Base-by-base conservation (phyloP, 352 stramenopile genomes). In the Globisporangium viniferum region DNA sequence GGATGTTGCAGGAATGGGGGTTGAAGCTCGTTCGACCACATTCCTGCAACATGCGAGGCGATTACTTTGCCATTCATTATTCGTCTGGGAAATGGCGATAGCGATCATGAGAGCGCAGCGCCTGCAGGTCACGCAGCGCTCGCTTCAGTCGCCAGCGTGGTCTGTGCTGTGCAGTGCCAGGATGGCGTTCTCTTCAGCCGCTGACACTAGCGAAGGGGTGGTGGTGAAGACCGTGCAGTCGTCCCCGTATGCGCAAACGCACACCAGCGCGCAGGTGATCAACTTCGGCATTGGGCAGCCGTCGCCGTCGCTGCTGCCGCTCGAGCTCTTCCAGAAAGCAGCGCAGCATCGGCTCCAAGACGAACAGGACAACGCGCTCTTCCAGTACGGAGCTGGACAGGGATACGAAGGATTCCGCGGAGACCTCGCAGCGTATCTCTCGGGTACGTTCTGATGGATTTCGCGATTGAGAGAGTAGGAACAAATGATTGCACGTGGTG, bases 231-330 rank as follows among this genome's bases (percentile, higher is more conserved):
- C 80, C 3, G 75, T 84, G 66, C 84, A 92, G 62, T 77, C 81
- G n/a, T 92, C 84, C 3, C 64, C 76, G 22, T 92, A 90, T 59
- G 84, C 79, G 36, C 84, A 92, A 66, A 88, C 82, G 31, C 84
- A 88, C 68, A 86, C 81, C 33, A 80, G 74, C 39, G 74, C 75
- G 22, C 70, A 74, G 31, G 70, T 91, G 55, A 87, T 96, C 69
- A 96, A 96, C 73, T 93, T 96, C 62, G 88, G 86, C 0, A 71
- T 96, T n/a, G 89, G 89, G 0, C 88, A 95, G 72, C 89, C 89
- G 61, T 89, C 89, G 9, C 74, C 76, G 41, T 81, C 83, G n/a
- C 76, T 95, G 73, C 73, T 96, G 63, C 88, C 89, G 24, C 65
- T 94, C 20, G 72, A 88, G 33, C 69, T 89, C 41, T 83, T 96